Base-by-base conservation (phyloP, 140 eudicot genomes). In the Bidens hawaiensis region DNA sequence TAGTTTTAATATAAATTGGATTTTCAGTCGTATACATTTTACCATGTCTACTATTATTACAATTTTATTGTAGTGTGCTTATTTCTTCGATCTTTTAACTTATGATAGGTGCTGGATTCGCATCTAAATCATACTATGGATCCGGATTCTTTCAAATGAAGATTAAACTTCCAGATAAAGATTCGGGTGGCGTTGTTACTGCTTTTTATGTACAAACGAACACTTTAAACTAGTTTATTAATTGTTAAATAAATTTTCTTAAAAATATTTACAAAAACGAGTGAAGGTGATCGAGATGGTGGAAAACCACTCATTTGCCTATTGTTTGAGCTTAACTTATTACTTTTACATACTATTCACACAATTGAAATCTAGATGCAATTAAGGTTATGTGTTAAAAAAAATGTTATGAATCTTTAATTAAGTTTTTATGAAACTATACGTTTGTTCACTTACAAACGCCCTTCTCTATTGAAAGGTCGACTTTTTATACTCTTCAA, bases 121-220 rank as follows among this genome's bases (percentile, higher is more conserved):
- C 60, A 2, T 87, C 98, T 4, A 87, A 82, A 69, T 43, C 65
- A 7, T 77, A 68, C 40, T 90, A 56, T 45, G 87, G 89, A 66
- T 84, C 95, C 0, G 98, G 98, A 3, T 76, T 67, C 72, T 84
- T 91, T 54, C 84, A 76, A 43, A 69, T 91, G 89, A 85, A 68
- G 67, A 91, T 91, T 55, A 91, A 91, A 64, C 25, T 88, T 46
- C 93, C 96, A 0, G 66, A 46, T 18, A 72, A 53, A 48, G 87
- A 88, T 62, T 75, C 87, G 13, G 93, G 83, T 31, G 98, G 96
- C 17, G 90, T 86, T 30, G 90, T 90, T 64, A 83, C 88, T 24
- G 87, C 97, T 14, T 87, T 75, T 58, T 90, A 90, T 68, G 96
- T 90, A 77, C 8, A 1, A 22, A 14, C 0, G 5, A 45, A 4